Evolutionary conservation across 2,329 filamentous ascomycete species (phyloP), one percentile per base, ranked within the genome.

Genomic region (Zymoseptoria pseudotritici): DNA sequence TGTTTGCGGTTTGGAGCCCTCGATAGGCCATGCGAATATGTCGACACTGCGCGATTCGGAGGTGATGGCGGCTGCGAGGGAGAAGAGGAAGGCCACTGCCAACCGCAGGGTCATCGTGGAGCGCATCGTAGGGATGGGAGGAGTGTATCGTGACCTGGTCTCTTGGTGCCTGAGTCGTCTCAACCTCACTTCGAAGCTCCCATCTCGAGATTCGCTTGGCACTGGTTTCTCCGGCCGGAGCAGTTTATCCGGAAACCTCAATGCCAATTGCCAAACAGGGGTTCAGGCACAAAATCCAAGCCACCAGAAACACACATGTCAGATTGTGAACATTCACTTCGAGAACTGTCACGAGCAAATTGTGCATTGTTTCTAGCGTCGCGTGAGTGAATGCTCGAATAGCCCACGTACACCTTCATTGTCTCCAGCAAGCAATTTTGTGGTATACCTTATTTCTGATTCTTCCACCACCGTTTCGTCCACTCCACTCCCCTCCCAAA

Each of bases 1-100:
- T 29, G 73, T 71, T 50, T 73, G 69, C 20, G 77, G 72, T 31
- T 74, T 74, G 52, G 70, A 52, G 17, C 66, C 67, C 56, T 70
- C 68, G 31, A 72, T 58, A 6, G 74, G 72, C 72, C 72, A 75
- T 57, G 70, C 71, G 66, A 70, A 70, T 65, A 76, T 63, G 61
- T 71, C 69, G 63, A 74, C 62, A 31, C 62, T 66, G 53, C 65
- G 67, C 46, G 36, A 3, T 53, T 69, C 63, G 11, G 63, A 26
- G 11, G 66, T 61, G 42, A 66, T 59, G 26, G 70, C 67, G 31
- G 61, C 57, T 42, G 66, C 63, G 56, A 69, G 61, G 42, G 76
- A 71, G 66, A 73, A 61, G 57, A 76, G 72, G 57, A 70, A 67
- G 21, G 67, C 62, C 62, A 71, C 62, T 59, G 74, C 56, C 19